Evolutionary conservation across 306 rosid genomes (phyloP).

Genomic region (Datisca glomerata): DNA sequence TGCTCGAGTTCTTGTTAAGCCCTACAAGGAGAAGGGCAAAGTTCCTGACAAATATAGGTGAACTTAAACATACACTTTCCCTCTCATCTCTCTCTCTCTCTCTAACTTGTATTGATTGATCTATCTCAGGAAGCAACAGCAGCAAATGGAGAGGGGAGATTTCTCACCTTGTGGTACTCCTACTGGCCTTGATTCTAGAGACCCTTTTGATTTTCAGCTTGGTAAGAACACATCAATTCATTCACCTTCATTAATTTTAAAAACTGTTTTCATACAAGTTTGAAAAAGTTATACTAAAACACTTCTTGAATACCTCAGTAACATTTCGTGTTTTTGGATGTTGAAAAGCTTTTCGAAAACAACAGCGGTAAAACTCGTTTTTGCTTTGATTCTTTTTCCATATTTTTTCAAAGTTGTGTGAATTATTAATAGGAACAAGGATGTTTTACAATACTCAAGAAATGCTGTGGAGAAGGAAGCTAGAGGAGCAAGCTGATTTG

Average conservation of each 20-base stretch:
- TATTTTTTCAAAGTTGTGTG: no score
- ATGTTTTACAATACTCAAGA: conserved; percentile 73
- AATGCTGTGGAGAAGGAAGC: conserved; percentile 78
- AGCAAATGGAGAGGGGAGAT: conserved; percentile 72
- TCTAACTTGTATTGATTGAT: background rate
- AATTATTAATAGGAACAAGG: conserved; percentile 36
- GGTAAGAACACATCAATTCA: conserved; percentile 33
- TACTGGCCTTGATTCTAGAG: conserved; percentile 66
- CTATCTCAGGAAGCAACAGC: conserved; percentile 62
- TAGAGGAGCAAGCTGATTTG: conserved; percentile 83
- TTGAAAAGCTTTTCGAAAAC: no score
- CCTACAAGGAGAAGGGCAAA: conserved; percentile 98
- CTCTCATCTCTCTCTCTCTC: conserved; percentile 11
- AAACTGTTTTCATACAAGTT: no score
- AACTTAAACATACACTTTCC: background rate
- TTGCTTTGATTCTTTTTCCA: no score
- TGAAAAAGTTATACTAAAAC: no score
- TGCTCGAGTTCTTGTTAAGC: conserved; percentile 93
- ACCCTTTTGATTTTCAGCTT: conserved; percentile 61
- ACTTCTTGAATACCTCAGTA: no score
- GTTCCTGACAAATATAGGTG: conserved; percentile 90
- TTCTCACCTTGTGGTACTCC: conserved; percentile 60
- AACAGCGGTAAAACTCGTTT: no score
- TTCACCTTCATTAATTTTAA: no score
- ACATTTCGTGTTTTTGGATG: no score